Conservation (phyloP, 768 basidiomycete species). For the Rhodotorula diobovata region DNA sequence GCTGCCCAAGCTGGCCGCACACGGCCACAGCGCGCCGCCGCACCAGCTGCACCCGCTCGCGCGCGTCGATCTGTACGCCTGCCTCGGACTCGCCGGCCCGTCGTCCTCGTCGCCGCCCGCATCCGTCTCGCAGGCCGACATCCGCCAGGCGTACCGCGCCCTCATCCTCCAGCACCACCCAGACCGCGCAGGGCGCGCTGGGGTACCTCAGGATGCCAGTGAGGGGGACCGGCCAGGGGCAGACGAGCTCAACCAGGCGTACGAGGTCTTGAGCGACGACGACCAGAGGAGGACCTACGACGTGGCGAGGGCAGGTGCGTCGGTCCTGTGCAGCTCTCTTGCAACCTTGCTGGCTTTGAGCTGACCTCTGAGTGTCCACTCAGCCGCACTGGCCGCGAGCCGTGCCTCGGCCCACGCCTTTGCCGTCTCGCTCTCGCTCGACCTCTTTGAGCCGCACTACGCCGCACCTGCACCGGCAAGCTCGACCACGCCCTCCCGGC, state of each 20-base stretch:
- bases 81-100: slow-evolving; percentile 6
- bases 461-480: not conserved
- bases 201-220: too few relatives aligned
- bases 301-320: slow-evolving; percentile 2
- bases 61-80: slow-evolving; percentile 23
- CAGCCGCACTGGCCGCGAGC: slow-evolving; percentile 1
- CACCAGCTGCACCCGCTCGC: slow-evolving; percentile 9
- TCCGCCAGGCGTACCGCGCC: slow-evolving; percentile 5
- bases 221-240: not conserved
- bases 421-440: slow-evolving; percentile 28
- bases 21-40: not conserved
- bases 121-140: not conserved
- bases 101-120: too few relatives aligned
- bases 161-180: slow-evolving; percentile 13
- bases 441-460: slow-evolving; percentile 30
- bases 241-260: slow-evolving; percentile 27
- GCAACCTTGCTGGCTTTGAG: rapidly evolving
- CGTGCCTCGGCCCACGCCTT: not conserved
- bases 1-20: not conserved
- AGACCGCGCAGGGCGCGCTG: not conserved
- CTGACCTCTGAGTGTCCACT: too few relatives aligned
- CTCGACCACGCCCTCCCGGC: not conserved
- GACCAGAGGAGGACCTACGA: slow-evolving; percentile 15
- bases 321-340: too few relatives aligned
- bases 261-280: slow-evolving; percentile 25